Conservation (phyloP, 2,329 filamentous ascomycete genomes). For the Beauveria sp. region DNA sequence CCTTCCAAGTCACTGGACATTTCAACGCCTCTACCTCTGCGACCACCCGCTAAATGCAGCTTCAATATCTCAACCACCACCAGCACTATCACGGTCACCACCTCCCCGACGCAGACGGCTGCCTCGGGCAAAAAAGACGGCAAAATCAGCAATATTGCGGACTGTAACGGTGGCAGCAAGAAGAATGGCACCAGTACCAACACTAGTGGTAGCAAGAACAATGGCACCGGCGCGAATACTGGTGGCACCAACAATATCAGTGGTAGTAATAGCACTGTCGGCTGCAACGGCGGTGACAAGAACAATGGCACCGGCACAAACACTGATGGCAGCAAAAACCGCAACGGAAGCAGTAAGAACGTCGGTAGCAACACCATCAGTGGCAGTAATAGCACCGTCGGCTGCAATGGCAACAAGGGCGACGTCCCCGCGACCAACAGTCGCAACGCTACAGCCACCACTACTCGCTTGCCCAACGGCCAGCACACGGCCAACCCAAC, state of each 20-base stretch:
- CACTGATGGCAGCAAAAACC: neutral
- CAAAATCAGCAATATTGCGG: neutral
- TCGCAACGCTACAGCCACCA: neutral
- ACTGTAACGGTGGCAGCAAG: neutral
- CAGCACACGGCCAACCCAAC: slow-evolving; percentile 30
- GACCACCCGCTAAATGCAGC: neutral
- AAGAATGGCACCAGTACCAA: neutral
- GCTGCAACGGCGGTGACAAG: neutral
- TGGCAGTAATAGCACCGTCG: neutral
- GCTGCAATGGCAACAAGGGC: neutral
- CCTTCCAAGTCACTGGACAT: neutral
- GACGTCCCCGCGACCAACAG: neutral
- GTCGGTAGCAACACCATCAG: neutral
- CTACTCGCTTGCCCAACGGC: slow-evolving; percentile 4
- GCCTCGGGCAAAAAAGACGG: neutral
- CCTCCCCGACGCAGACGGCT: neutral
- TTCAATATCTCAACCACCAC: neutral
- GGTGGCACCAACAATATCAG: neutral
- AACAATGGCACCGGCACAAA: neutral
- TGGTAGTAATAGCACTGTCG: neutral
- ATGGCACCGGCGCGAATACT: neutral
- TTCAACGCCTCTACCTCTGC: neutral
- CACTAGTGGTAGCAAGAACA: neutral
- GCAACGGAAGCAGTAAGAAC: neutral
- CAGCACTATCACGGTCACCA: slow-evolving; percentile 8